These are phyloP conservation scores for Hemileccinum impolitum DNA, from an alignment of 768 basidiomycete species.

Conservation along the genomic window DNA sequence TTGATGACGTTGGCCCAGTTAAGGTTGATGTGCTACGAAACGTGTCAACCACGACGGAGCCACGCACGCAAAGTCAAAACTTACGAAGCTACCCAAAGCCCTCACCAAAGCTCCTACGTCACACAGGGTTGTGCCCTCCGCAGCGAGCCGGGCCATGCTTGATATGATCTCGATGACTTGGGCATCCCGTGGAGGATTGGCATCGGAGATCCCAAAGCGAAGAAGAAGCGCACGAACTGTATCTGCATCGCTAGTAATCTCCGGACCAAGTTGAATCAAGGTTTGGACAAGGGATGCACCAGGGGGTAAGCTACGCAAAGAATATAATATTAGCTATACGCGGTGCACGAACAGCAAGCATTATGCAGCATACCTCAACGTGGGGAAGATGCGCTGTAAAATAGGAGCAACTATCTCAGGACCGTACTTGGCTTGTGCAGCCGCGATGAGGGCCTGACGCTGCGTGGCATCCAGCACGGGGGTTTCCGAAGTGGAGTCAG, in stretches of 20 bases:
- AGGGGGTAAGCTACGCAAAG: conserved; percentile 51
- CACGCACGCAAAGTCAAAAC: conserved; percentile 28
- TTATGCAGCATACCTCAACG: conserved; percentile 54
- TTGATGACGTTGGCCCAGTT: conserved; percentile 83
- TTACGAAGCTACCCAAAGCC: conserved; percentile 70
- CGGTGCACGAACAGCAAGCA: conserved; percentile 9
- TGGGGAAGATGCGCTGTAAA: conserved; percentile 70
- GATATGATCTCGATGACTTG: conserved; percentile 73
- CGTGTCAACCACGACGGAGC: conserved; percentile 9
- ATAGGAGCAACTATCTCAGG: conserved; percentile 72
- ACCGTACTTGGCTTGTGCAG: conserved; percentile 78
- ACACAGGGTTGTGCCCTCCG: conserved; percentile 69
- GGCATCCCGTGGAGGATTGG: conserved; percentile 65
- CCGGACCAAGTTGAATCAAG: conserved; percentile 74
- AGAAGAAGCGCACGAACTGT: conserved; percentile 63
- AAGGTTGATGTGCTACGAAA: conserved; percentile 54
- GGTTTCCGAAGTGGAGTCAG: conserved; percentile 62
- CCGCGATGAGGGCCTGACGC: conserved; percentile 69
- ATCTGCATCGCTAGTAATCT: conserved; percentile 73
- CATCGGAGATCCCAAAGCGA: conserved; percentile 73
- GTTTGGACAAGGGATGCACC: conserved; percentile 71
- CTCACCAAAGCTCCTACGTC: conserved; percentile 74
- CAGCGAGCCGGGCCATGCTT: conserved; percentile 61
- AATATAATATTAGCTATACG: conserved; percentile 12
- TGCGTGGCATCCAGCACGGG: conserved; percentile 71